Percentiles rank a stretch among this genome's conserved stretches.
phyloP scores from a whole-genome alignment of 805 yeast species.

The Maudiozyma turicensis region DNA sequence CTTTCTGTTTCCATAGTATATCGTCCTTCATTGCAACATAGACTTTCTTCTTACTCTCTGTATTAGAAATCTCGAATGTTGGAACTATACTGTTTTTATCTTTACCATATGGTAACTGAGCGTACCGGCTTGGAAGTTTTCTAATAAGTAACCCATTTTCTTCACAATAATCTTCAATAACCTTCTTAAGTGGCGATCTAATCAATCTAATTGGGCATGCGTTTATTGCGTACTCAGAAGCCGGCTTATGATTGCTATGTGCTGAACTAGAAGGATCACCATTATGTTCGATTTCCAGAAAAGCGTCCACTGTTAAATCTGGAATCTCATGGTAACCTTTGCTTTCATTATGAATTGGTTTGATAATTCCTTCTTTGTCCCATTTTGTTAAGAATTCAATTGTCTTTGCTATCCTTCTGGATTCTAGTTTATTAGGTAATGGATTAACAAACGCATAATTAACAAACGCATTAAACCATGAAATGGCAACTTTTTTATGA shows the following conservation, averaged over 20 bases:
- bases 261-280: background rate
- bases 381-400: constrained; percentile 7
- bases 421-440: background rate
- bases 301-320: background rate
- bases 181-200: constrained; percentile 44
- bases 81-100: constrained; percentile 15
- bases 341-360: constrained; percentile 17
- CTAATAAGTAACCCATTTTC: constrained; percentile 33
- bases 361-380: background rate
- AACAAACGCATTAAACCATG: constrained; percentile 19
- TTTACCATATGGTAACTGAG: constrained; percentile 24
- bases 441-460: constrained; percentile 7
- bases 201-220: constrained; percentile 36
- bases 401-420: constrained; percentile 2
- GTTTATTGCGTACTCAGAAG: constrained; percentile 12
- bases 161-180: constrained; percentile 53
- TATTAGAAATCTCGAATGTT: constrained; percentile 11
- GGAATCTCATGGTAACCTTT: background rate
- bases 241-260: background rate
- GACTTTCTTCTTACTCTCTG: background rate
- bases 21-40: constrained; percentile 48
- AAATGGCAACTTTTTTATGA: constrained; percentile 1
- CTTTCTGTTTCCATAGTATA: constrained; percentile 43
- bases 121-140: constrained; percentile 10
- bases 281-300: too few relatives aligned